Evolutionary conservation across 2,329 filamentous ascomycete species (phyloP).

Genomic region (Pseudocercospora fijiensis): DNA sequence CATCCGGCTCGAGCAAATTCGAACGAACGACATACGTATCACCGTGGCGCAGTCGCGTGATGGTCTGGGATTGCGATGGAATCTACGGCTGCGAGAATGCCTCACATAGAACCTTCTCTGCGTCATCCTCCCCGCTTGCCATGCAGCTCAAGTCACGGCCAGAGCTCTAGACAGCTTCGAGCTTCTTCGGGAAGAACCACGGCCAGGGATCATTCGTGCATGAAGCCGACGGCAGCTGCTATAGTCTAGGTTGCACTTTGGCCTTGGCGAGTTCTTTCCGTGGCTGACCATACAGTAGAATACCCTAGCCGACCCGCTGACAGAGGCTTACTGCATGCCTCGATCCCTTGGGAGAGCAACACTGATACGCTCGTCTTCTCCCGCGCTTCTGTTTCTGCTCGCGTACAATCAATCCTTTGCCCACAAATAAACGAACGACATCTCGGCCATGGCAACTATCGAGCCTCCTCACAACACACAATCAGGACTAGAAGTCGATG

Average conservation of each 20-base stretch:
- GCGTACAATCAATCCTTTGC: neutral
- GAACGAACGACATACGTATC: neutral
- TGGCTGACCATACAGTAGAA: slow-evolving; percentile 1
- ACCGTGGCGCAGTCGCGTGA: neutral
- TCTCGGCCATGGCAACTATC: neutral
- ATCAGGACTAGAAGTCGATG: slow-evolving; percentile 14
- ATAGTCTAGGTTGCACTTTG: slow-evolving; percentile 3
- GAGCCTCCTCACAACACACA: neutral
- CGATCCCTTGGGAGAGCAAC: neutral
- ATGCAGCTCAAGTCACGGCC: neutral
- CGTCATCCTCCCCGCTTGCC: neutral
- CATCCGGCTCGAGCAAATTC: neutral
- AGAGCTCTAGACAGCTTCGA: slow-evolving; percentile 4
- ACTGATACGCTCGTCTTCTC: neutral
- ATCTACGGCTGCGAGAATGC: neutral
- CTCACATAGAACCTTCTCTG: neutral
- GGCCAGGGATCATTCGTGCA: neutral
- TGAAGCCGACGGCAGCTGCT: neutral
- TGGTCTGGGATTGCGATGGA: neutral
- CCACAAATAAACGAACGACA: neutral
- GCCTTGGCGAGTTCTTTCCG: neutral
- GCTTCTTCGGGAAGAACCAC: neutral
- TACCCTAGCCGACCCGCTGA: slow-evolving; percentile 1
- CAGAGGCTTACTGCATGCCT: slow-evolving; percentile 1
- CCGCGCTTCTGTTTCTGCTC: neutral